phyloP scores from a whole-genome alignment of 345 rosid genomes.

The Citrus unshiu region DNA sequence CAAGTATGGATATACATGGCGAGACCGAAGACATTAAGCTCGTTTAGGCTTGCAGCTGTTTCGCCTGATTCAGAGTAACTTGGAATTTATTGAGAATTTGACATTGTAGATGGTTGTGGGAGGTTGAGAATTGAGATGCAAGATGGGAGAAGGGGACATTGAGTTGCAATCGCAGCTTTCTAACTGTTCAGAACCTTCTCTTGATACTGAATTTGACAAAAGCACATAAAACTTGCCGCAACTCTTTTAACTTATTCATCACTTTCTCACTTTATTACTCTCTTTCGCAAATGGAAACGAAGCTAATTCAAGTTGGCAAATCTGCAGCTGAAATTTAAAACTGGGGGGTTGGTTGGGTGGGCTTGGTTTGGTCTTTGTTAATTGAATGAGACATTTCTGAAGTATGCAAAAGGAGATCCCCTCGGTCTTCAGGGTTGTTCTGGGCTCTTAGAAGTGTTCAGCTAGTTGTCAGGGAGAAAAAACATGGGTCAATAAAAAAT shows the following conservation, averaged over 20 bases:
- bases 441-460: not conserved
- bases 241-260: not conserved
- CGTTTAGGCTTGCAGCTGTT: not conserved
- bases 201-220: conserved; percentile 21
- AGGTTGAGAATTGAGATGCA: too few relatives aligned
- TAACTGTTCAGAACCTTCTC: not conserved
- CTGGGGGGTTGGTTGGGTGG: not conserved
- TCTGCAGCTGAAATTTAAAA: not conserved
- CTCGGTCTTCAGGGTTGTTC: too few relatives aligned
- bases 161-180: conserved; percentile 12
- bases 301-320: not conserved
- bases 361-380: too few relatives aligned
- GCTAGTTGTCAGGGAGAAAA: not conserved
- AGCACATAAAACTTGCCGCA: not conserved
- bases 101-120: too few relatives aligned
- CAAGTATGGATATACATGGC: conserved; percentile 49
- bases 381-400: too few relatives aligned
- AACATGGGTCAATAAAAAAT: not conserved
- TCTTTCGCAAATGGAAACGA: not conserved
- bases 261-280: too few relatives aligned
- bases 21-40: conserved; percentile 27
- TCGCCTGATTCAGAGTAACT: too few relatives aligned
- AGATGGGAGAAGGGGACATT: not conserved
- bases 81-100: not conserved
- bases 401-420: too few relatives aligned